Evolutionary conservation across 2,329 filamentous ascomycete species (phyloP).

Genomic region (Trichophyton equinum): DNA sequence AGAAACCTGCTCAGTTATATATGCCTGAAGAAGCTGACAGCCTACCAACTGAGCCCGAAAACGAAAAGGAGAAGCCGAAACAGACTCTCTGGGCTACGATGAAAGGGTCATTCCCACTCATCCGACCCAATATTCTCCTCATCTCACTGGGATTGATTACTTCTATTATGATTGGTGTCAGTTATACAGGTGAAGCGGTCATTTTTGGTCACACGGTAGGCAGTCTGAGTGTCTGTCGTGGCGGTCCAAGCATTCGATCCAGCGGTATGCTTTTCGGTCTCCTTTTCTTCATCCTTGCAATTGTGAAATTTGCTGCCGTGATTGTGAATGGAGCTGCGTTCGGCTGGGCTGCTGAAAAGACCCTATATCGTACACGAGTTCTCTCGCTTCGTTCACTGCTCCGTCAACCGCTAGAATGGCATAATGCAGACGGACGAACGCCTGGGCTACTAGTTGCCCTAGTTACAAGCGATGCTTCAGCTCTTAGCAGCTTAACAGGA

Average conservation of each 20-base stretch:
- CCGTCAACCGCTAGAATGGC: slow-evolving; percentile 53
- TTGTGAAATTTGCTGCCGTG: slow-evolving; percentile 44
- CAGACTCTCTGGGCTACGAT: slow-evolving; percentile 16
- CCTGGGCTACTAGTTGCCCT: slow-evolving; percentile 48
- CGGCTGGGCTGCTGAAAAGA: slow-evolving; percentile 45
- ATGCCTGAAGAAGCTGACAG: background rate
- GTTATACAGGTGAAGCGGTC: slow-evolving; percentile 41
- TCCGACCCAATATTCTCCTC: slow-evolving; percentile 30
- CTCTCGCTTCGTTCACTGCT: slow-evolving; percentile 49
- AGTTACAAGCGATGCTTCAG: slow-evolving; percentile 53
- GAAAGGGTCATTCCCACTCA: slow-evolving; percentile 25
- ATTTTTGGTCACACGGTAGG: slow-evolving; percentile 45
- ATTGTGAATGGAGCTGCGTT: slow-evolving; percentile 44
- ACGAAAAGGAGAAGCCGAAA: background rate
- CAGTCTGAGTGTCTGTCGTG: slow-evolving; percentile 39
- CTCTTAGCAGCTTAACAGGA: slow-evolving; percentile 52
- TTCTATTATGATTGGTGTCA: slow-evolving; percentile 40
- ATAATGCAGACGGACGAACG: slow-evolving; percentile 47
- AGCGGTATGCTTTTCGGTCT: slow-evolving; percentile 39
- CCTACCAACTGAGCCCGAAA: background rate
- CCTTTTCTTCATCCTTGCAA: slow-evolving; percentile 44
- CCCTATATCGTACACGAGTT: slow-evolving; percentile 47
- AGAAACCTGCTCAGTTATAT: background rate
- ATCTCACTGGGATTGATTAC: slow-evolving; percentile 36
- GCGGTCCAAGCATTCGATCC: slow-evolving; percentile 33